Evolutionary conservation across 768 basidiomycete species (phyloP).

Genomic region (Boletus vermiculosoides): DNA sequence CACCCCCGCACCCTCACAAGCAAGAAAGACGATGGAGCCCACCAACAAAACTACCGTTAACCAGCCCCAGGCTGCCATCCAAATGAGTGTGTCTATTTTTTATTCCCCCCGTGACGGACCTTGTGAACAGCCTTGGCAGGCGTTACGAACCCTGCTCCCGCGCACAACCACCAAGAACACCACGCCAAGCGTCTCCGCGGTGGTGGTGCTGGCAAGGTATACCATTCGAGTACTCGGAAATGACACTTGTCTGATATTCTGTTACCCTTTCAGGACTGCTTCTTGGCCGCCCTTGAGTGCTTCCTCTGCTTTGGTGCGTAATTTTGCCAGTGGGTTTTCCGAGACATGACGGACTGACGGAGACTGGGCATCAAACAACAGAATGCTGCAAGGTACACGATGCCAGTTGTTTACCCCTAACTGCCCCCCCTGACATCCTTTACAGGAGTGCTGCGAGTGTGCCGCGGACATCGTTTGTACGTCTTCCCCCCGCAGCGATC

Average conservation of each 20-base stretch:
- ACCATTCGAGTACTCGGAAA: neutral
- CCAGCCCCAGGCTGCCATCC: conserved; percentile 59
- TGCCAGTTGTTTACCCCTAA: neutral
- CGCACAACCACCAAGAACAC: conserved; percentile 41
- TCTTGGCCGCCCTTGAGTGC: conserved; percentile 58
- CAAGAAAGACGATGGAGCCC: conserved; percentile 31
- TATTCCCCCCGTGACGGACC: neutral
- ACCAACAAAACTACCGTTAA: conserved; percentile 37
- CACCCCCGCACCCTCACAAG: conserved; percentile 22
- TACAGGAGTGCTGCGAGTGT: conserved; percentile 69
- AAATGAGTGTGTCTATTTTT: conserved; percentile 56
- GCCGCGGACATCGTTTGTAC: conserved; percentile 67
- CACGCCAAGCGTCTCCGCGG: conserved; percentile 62
- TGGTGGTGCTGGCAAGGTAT: conserved; percentile 67
- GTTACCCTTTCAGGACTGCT: conserved; percentile 53
- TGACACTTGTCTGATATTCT: neutral
- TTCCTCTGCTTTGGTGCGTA: conserved; percentile 72
- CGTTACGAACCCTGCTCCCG: conserved; percentile 45
- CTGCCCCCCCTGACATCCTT: neutral
- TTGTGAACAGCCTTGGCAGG: conserved; percentile 30
- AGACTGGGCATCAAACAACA: conserved; percentile 22
- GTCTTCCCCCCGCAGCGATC: conserved; percentile 20
- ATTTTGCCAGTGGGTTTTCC: neutral
- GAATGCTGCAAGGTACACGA: conserved; percentile 66
- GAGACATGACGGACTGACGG: neutral